Evolutionary conservation across 139 green algal species (phyloP).

Genomic region (Spirogloea muscicola): DNA sequence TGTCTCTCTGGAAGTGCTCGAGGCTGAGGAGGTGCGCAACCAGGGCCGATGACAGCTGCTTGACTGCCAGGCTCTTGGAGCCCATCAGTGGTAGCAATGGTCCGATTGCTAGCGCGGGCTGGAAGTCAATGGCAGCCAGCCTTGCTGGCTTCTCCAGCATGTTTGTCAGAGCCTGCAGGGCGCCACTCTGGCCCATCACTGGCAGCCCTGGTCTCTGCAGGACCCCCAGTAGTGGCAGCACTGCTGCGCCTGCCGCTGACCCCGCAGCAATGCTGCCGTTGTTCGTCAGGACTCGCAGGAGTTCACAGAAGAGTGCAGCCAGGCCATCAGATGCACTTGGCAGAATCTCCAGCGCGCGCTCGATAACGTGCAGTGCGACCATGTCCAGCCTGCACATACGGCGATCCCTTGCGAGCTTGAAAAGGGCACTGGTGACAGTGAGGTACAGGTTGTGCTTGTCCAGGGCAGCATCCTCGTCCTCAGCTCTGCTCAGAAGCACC

Average conservation of each 20-base stretch:
- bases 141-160: constrained; percentile 19
- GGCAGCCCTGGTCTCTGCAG: constrained; percentile 9
- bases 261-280: constrained; percentile 26
- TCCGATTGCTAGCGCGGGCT: constrained; percentile 4
- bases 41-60: constrained; percentile 28
- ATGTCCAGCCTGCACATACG: constrained; percentile 34
- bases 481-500: constrained; percentile 18
- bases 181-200: not conserved
- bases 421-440: constrained; percentile 2
- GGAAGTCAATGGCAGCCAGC: constrained; percentile 8
- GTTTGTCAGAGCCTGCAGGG: constrained; percentile 31
- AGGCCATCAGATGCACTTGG: not conserved
- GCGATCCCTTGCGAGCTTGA: constrained; percentile 33
- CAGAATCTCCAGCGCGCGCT: constrained; percentile 18
- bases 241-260: not conserved
- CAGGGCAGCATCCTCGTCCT: too few species aligned
- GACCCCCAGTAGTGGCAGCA: constrained; percentile 12
- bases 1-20: constrained; percentile 24
- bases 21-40: constrained; percentile 20
- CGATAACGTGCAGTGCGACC: constrained; percentile 14
- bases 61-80: not conserved
- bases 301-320: constrained; percentile 10
- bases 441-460: constrained; percentile 7
- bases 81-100: constrained; percentile 14
- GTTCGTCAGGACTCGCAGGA: constrained; percentile 31